These are phyloP conservation scores for Solanum aculeatissimum DNA, from an alignment of 305 asterid genomes.

Conservation along the genomic window DNA sequence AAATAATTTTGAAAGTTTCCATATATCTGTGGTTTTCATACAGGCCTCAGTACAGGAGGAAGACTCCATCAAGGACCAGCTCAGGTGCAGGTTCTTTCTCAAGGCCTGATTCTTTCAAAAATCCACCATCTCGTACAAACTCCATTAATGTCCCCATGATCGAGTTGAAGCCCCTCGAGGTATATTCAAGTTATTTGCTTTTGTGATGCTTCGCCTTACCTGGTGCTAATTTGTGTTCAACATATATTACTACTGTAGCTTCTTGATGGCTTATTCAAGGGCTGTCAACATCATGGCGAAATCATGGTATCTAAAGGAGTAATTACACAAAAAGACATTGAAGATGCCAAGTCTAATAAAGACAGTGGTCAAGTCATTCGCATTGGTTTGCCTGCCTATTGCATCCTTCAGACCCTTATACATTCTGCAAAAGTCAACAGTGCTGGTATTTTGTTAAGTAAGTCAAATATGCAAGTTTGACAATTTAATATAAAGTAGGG, in stretches of 20 bases:
- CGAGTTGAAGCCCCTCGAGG: conserved; percentile 82
- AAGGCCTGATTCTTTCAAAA: conserved; percentile 38
- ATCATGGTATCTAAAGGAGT: conserved; percentile 53
- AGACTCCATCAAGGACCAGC: conserved; percentile 18
- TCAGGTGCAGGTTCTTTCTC: conserved; percentile 39
- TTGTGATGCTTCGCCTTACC: not conserved
- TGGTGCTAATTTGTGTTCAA: not conserved
- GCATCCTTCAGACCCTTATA: conserved; percentile 56
- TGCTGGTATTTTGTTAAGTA: conserved; percentile 57
- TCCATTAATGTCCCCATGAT: conserved; percentile 48
- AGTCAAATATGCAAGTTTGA: conserved; percentile 8
- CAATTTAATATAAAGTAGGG: not conserved
- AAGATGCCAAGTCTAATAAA: conserved; percentile 59
- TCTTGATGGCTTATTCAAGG: conserved; percentile 50
- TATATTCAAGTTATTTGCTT: not conserved
- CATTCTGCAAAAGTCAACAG: conserved; percentile 63
- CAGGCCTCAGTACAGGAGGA: conserved; percentile 66
- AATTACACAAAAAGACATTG: conserved; percentile 59
- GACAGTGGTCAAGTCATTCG: conserved; percentile 32
- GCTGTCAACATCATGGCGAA: conserved; percentile 55
- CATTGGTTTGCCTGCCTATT: conserved; percentile 79
- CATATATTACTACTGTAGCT: conserved; percentile 27
- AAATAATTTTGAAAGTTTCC: not conserved
- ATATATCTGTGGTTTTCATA: conserved; percentile 1
- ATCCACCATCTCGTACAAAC: conserved; percentile 34